phyloP scores from a whole-genome alignment of 352 stramenopile species.

The Globisporangium uncinulatum region DNA sequence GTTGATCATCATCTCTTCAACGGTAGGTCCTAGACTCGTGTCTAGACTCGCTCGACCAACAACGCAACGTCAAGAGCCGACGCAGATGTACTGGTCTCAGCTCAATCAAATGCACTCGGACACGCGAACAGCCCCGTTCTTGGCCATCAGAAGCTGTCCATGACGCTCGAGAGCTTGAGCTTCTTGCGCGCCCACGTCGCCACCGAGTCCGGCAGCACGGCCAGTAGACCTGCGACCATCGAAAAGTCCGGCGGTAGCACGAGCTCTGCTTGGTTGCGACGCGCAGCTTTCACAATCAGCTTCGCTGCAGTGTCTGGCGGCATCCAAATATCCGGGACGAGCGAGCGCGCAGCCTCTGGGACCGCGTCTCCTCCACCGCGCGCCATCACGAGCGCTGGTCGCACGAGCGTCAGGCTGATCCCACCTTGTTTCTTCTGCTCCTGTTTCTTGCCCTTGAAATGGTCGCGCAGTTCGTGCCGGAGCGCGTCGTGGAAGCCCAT shows the following conservation, averaged over 20 bases:
- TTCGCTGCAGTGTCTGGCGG: constrained; percentile 9
- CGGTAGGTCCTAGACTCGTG: too few relatives aligned
- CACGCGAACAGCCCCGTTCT: background rate
- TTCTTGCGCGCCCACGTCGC: constrained; percentile 12
- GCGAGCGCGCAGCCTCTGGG: background rate
- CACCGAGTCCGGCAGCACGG: constrained; percentile 1
- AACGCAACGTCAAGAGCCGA: too few relatives aligned
- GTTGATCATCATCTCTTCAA: too few relatives aligned
- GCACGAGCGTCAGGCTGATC: constrained; percentile 13
- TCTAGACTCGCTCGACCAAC: too few relatives aligned
- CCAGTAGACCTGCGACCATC: constrained; percentile 8
- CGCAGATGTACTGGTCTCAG: background rate
- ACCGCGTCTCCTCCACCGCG: background rate
- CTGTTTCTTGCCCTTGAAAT: background rate
- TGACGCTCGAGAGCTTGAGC: constrained; percentile 10
- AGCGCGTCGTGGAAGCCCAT: constrained; percentile 40
- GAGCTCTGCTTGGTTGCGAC: constrained; percentile 7
- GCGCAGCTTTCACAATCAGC: constrained; percentile 14
- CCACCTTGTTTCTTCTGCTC: constrained; percentile 8
- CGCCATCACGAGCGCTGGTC: constrained; percentile 9
- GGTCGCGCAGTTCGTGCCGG: constrained; percentile 25
- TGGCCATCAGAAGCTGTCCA: constrained; percentile 10
- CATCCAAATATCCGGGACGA: constrained; percentile 12
- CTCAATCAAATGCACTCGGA: background rate
- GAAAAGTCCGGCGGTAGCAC: constrained; percentile 13